Evolutionary conservation across 2,329 filamentous ascomycete species (phyloP).

Genomic region (Paracorniculantispora psalliotae): DNA sequence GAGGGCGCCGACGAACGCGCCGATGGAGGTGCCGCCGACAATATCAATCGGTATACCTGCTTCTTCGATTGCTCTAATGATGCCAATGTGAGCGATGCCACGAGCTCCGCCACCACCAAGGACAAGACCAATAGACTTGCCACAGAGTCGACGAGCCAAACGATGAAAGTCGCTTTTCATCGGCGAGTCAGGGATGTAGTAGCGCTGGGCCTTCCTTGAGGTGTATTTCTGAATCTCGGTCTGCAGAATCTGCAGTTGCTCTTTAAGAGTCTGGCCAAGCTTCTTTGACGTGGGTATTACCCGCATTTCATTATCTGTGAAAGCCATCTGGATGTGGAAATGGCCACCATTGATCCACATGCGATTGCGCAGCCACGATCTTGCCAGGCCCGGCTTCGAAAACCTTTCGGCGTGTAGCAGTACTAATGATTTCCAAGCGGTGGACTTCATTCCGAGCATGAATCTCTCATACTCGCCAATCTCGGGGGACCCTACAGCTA

Average conservation of each 20-base stretch:
- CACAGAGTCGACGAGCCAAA: slow-evolving; percentile 81
- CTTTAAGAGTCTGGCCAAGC: slow-evolving; percentile 81
- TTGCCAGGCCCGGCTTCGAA: slow-evolving; percentile 75
- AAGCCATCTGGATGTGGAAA: slow-evolving; percentile 95
- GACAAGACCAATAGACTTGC: slow-evolving; percentile 90
- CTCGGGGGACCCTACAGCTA: slow-evolving; percentile 82
- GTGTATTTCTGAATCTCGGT: slow-evolving; percentile 99
- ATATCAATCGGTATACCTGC: slow-evolving; percentile 94
- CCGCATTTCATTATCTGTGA: slow-evolving; percentile 70
- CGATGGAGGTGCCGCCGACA: slow-evolving; percentile 92
- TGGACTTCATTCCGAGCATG: slow-evolving; percentile 94
- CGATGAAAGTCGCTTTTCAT: slow-evolving; percentile 97
- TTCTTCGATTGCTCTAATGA: slow-evolving; percentile 93
- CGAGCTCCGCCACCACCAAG: slow-evolving; percentile 89
- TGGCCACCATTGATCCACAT: slow-evolving; percentile 98
- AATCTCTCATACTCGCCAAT: slow-evolving; percentile 98
- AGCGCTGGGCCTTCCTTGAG: slow-evolving; percentile 81
- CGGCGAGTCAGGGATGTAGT: slow-evolving; percentile 86
- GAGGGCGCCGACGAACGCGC: slow-evolving; percentile 87
- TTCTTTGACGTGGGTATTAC: slow-evolving; percentile 70
- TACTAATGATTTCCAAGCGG: slow-evolving; percentile 87
- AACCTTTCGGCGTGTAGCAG: slow-evolving; percentile 86
- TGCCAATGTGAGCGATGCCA: slow-evolving; percentile 87
- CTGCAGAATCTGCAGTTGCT: slow-evolving; percentile 88
- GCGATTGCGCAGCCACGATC: slow-evolving; percentile 85